Base-by-base conservation (phyloP, 1,284 basidiomycete species). In the Cutaneotrichosporon curvatum region DNA sequence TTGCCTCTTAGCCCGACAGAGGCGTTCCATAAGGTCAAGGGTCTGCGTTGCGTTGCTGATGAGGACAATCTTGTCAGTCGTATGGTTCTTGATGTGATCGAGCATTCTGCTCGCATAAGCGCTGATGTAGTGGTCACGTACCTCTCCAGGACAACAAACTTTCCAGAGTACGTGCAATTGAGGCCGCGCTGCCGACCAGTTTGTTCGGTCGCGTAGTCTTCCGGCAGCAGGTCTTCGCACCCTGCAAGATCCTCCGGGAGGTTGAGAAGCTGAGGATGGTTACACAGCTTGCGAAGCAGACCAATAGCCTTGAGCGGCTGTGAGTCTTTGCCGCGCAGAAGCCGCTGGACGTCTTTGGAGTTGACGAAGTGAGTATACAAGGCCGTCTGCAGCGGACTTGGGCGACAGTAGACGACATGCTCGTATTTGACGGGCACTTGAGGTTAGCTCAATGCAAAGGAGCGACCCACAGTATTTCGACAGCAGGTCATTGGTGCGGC, bases 31-130 rank as follows among this genome's bases (percentile, higher is more conserved):
- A 12, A 97, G 71, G 68, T 98, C 94, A 9, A 99, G 78, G 0
- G 95, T 98, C 68, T 95, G 89, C 1, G 95, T 99, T 60, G 95
- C 97, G 71, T 99, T 99, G 65, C 87, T 92, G 68, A 99, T 97
- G 35, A 99, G 76, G 7, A 99, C 94, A 53, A 98, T 97, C 77
- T 99, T 99, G 76, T 99, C 94, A 52, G 80, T 85, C 16, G 87
- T 91, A 55, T 85, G 79, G 11, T 81, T 83, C 48, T 59, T 57
- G 55, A 94, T 83, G 43, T 84, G 83, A 60, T 88, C 82, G 38
- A 96, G 74, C 72, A 96, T 94, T 58, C 89, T 91, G 43, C 7
- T 12, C 1, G 14, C 16, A 30, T 51, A 28, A 51, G 47, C 33
- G 10, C 18, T 30, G 33, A 33, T 35, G 14, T 4, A 19, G 7